Conservation (phyloP, 768 basidiomycete species). For the Tulasnella sp. region DNA sequence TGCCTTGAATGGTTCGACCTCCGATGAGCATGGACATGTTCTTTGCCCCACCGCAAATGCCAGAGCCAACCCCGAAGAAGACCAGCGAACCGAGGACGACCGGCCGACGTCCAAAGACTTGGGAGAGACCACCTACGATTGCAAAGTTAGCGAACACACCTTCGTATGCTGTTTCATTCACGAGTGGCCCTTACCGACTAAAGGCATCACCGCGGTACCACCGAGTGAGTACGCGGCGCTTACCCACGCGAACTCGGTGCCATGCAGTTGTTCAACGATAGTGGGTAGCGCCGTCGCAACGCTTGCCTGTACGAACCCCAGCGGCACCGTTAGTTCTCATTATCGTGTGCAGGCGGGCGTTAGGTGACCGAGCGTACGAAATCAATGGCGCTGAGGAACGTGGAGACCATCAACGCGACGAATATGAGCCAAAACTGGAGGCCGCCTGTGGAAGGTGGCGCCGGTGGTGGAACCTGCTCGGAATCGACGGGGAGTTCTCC, state of each 20-base stretch:
- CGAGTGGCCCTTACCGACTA: conserved; percentile 37
- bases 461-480: neutral
- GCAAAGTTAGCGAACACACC: neutral
- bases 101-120: conserved; percentile 40
- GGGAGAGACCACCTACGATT: conserved; percentile 31
- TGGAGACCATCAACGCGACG: conserved; percentile 11
- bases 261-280: conserved; percentile 23
- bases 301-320: neutral
- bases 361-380: neutral
- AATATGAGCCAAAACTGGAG: conserved; percentile 21
- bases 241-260: conserved; percentile 29
- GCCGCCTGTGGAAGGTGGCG: neutral
- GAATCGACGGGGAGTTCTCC: neutral
- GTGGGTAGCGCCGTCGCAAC: conserved; percentile 26
- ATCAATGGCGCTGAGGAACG: conserved; percentile 20
- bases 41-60: conserved; percentile 40
- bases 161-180: neutral
- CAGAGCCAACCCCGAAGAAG: conserved; percentile 41
- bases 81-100: conserved; percentile 36
- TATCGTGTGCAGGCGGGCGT: too few relatives aligned
- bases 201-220: conserved; percentile 36
- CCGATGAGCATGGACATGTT: conserved; percentile 42
- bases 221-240: conserved; percentile 32
- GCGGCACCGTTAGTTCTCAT: neutral
- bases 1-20: conserved; percentile 33